Percentiles rank a stretch among this genome's conserved stretches.
Conservation (phyloP, 2,329 filamentous ascomycete genomes). For the Clonostachys rhizophaga region DNA sequence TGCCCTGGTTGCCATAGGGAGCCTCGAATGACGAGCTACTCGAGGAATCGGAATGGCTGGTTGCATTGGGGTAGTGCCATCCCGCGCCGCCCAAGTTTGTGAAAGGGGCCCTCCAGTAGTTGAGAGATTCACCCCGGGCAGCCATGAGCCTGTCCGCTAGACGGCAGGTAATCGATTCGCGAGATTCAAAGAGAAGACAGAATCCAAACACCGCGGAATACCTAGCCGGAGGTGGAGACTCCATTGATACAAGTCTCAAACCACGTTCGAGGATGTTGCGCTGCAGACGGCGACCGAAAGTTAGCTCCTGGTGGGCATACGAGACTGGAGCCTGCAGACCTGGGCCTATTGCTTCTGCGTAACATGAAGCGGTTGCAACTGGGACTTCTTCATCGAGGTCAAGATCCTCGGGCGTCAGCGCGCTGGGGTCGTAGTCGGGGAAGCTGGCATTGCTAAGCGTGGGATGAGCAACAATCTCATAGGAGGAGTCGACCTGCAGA, state of each 20-base stretch:
- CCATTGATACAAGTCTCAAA: constrained; percentile 48
- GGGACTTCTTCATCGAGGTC: no score
- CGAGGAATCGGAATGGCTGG: background rate
- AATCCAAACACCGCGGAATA: constrained; percentile 64
- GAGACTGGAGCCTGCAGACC: constrained; percentile 31
- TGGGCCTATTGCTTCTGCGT: no score
- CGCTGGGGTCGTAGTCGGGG: constrained; percentile 25
- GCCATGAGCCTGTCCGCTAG: constrained; percentile 24
- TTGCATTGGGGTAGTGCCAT: constrained; percentile 47
- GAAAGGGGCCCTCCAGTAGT: constrained; percentile 56
- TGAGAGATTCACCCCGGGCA: constrained; percentile 37
- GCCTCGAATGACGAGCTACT: no score
- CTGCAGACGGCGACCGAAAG: constrained; percentile 68
- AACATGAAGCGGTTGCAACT: no score
- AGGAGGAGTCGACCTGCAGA: constrained; percentile 14
- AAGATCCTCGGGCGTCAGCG: background rate
- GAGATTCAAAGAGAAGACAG: constrained; percentile 55
- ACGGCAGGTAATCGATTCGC: constrained; percentile 38
- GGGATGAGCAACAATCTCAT: constrained; percentile 46
- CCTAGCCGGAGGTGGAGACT: constrained; percentile 38
- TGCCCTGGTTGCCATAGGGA: constrained; percentile 28
- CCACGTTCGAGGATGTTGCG: constrained; percentile 60
- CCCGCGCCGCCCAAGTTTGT: constrained; percentile 64
- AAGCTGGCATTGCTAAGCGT: constrained; percentile 51
- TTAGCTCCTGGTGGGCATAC: constrained; percentile 58